Evolutionary conservation across 805 yeast species (phyloP).

Genomic region (Pichia californica): DNA sequence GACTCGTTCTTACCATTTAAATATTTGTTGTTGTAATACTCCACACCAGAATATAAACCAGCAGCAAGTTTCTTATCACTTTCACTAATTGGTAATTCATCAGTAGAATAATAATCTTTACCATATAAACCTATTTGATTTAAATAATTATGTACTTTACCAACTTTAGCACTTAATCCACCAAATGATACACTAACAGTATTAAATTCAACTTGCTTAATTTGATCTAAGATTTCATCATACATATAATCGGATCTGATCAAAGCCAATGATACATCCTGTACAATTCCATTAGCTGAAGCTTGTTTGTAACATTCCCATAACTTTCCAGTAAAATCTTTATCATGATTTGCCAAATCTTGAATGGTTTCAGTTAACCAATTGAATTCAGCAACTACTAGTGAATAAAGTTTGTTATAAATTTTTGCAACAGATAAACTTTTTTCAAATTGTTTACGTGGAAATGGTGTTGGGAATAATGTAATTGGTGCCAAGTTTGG

Average conservation of each 20-base stretch:
- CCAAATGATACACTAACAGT: slow-evolving; percentile 95
- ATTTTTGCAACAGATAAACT: slow-evolving; percentile 60
- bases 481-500: slow-evolving; percentile 82
- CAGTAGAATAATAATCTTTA: slow-evolving; percentile 38
- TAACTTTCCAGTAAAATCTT: slow-evolving; percentile 76
- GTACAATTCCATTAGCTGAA: slow-evolving; percentile 42
- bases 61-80: slow-evolving; percentile 55
- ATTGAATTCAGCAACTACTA: slow-evolving; percentile 47
- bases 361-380: slow-evolving; percentile 60
- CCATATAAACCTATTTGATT: slow-evolving; percentile 52
- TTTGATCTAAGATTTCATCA: slow-evolving; percentile 41
- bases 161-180: slow-evolving; percentile 77
- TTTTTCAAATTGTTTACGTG: slow-evolving; percentile 54
- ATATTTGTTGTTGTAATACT: slow-evolving; percentile 39
- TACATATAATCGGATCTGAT: slow-evolving; percentile 89
- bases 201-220: slow-evolving; percentile 94
- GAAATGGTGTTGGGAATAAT: slow-evolving; percentile 84
- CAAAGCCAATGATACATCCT: slow-evolving; percentile 69
- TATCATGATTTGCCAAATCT: slow-evolving; percentile 52
- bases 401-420: slow-evolving; percentile 71
- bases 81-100: slow-evolving; percentile 56
- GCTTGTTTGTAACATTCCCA: slow-evolving; percentile 54
- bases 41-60: slow-evolving; percentile 64
- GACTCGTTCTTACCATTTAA: slow-evolving; percentile 32
- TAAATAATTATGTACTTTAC: slow-evolving; percentile 63